Conservation (phyloP, 1,139 yeast genomes). For the Candida dubliniensis region DNA sequence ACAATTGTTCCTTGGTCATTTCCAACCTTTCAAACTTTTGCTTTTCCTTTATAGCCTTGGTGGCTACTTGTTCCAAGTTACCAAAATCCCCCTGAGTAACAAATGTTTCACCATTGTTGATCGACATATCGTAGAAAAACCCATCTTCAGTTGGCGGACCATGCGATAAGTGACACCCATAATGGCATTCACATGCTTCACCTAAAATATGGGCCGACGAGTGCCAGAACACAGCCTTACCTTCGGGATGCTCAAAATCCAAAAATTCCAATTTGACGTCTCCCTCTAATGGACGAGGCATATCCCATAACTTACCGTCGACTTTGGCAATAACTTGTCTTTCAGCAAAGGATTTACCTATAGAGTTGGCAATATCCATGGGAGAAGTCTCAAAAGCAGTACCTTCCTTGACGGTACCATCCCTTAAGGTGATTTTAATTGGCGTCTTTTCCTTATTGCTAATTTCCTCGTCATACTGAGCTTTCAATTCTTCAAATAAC, state of each 20-base stretch:
- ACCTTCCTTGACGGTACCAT: conserved; percentile 78
- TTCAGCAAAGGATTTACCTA: conserved; percentile 80
- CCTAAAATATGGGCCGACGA: conserved; percentile 98
- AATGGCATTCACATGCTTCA: conserved; percentile 95
- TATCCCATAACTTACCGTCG: conserved; percentile 88
- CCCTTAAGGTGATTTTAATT: conserved; percentile 80
- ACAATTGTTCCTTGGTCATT: conserved; percentile 85
- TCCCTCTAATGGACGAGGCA: conserved; percentile 88
- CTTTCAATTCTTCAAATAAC: conserved; percentile 79
- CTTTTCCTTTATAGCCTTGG: conserved; percentile 91
- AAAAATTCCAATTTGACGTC: conserved; percentile 69
- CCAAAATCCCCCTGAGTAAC: conserved; percentile 84
- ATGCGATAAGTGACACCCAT: conserved; percentile 81
- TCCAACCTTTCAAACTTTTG: conserved; percentile 94
- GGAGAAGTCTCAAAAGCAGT: conserved; percentile 90
- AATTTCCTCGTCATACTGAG: conserved; percentile 70
- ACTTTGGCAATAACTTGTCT: conserved; percentile 91
- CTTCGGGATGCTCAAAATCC: conserved; percentile 75
- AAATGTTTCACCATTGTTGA: conserved; percentile 70
- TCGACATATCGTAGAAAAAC: conserved; percentile 94
- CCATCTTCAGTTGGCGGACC: conserved; percentile 99
- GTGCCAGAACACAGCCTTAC: conserved; percentile 97
- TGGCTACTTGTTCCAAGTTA: conserved; percentile 82
- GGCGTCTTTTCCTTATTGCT: conserved; percentile 59
- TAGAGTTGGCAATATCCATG: conserved; percentile 75